These are phyloP conservation scores for Penicillium verrucosum DNA, from an alignment of 2,329 filamentous ascomycete species.

Conservation along the genomic window DNA sequence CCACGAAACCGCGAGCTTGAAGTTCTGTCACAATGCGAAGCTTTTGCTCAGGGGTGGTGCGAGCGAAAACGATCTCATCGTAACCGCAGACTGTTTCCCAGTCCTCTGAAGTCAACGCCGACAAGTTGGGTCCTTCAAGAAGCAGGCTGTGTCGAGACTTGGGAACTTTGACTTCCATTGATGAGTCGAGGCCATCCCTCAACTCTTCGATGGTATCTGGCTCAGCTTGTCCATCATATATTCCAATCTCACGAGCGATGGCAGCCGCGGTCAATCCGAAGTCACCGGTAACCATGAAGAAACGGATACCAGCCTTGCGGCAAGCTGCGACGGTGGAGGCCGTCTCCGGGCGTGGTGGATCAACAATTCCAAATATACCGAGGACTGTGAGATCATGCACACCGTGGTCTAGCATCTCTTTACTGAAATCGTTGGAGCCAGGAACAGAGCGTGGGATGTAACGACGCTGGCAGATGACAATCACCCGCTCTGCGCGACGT, in stretches of 20 bases:
- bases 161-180: constrained; percentile 19
- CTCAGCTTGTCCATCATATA: constrained; percentile 41
- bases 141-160: constrained; percentile 54
- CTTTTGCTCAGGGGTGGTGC: constrained; percentile 45
- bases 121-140: constrained; percentile 64
- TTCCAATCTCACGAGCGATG: constrained; percentile 43
- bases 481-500: constrained; percentile 65
- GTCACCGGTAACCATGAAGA: constrained; percentile 47
- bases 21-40: constrained; percentile 44
- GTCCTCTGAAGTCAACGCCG: constrained; percentile 62
- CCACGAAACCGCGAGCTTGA: constrained; percentile 37
- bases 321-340: constrained; percentile 35
- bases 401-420: constrained; percentile 46
- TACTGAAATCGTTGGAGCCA: constrained; percentile 50
- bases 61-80: constrained; percentile 50
- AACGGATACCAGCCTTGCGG: constrained; percentile 37
- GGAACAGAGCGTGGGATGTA: constrained; percentile 45
- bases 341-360: constrained; percentile 40
- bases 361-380: constrained; percentile 51
- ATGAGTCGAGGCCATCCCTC: constrained; percentile 26
- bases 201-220: constrained; percentile 59
- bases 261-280: constrained; percentile 41
- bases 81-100: constrained; percentile 63
- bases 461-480: constrained; percentile 63
- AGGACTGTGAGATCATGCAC: constrained; percentile 48